Percentiles rank a stretch among this genome's conserved stretches.
phyloP scores from a whole-genome alignment of 306 rosid species.

The Dryas octopetala region DNA sequence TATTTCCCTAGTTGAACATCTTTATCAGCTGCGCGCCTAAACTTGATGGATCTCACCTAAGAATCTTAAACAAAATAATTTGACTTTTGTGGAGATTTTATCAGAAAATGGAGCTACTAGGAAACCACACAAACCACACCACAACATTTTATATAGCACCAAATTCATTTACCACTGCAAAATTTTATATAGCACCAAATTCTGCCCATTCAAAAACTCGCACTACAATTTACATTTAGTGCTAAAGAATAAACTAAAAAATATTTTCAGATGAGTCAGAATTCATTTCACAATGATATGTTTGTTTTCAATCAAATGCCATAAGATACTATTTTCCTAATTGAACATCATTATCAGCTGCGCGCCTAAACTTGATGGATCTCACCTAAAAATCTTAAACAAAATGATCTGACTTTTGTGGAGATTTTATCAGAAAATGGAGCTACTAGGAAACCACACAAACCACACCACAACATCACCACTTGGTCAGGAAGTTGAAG shows the following conservation, averaged over 20 bases:
- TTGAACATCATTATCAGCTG: neutral
- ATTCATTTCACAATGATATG: neutral
- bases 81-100: no score
- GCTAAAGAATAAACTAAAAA: neutral
- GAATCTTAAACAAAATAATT: neutral
- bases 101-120: no score
- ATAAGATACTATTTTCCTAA: neutral
- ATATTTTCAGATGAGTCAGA: neutral
- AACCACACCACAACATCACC: neutral
- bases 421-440: neutral
- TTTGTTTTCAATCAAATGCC: neutral
- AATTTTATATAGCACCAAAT: neutral
- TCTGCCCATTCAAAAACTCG: neutral
- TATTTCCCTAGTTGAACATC: neutral
- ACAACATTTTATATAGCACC: no score
- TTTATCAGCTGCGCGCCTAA: neutral
- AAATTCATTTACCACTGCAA: no score
- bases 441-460: neutral
- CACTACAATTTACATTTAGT: neutral
- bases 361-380: neutral
- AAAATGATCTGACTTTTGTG: neutral
- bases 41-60: neutral
- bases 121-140: no score
- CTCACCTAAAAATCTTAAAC: neutral
- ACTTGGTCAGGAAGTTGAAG: neutral